phyloP scores from a whole-genome alignment of 169 alveolate species.

The Cryptosporidium viatorum region DNA sequence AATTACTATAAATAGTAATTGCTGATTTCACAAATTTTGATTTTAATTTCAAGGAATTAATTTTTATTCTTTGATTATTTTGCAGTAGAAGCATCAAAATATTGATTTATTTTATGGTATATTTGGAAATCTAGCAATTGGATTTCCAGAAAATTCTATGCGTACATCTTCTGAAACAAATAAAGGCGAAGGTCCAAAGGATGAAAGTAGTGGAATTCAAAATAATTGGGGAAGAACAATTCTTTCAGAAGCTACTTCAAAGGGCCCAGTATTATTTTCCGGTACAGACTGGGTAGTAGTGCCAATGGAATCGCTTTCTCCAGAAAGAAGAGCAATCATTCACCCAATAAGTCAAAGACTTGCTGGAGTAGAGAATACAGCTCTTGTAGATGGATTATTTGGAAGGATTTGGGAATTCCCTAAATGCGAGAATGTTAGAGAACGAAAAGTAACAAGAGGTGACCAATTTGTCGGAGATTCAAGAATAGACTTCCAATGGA shows the following conservation, averaged over 20 bases:
- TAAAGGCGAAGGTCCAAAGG: conserved; percentile 24
- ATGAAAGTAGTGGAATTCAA: conserved; percentile 10
- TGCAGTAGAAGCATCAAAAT: background rate
- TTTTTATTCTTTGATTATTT: background rate
- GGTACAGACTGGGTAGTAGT: conserved; percentile 75
- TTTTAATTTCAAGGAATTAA: background rate
- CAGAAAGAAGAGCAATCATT: conserved; percentile 69
- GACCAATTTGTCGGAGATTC: conserved; percentile 82
- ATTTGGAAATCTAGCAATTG: background rate
- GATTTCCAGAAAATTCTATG: conserved; percentile 10
- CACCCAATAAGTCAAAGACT: conserved; percentile 82
- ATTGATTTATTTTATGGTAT: background rate
- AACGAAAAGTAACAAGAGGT: conserved; percentile 81
- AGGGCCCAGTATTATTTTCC: conserved; percentile 66
- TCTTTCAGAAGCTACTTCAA: conserved; percentile 50
- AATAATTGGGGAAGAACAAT: conserved; percentile 47
- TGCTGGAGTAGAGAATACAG: conserved; percentile 78
- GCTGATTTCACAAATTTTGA: background rate
- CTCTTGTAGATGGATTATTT: conserved; percentile 80
- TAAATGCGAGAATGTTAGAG: conserved; percentile 78
- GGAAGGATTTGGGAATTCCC: conserved; percentile 83
- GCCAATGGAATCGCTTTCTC: conserved; percentile 65
- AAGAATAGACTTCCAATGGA: conserved; percentile 79
- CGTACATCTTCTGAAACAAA: conserved; percentile 27
- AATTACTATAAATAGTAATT: background rate